Evolutionary conservation across 2,329 filamentous ascomycete species (phyloP).

Genomic region (Talaromyces pinophilus): DNA sequence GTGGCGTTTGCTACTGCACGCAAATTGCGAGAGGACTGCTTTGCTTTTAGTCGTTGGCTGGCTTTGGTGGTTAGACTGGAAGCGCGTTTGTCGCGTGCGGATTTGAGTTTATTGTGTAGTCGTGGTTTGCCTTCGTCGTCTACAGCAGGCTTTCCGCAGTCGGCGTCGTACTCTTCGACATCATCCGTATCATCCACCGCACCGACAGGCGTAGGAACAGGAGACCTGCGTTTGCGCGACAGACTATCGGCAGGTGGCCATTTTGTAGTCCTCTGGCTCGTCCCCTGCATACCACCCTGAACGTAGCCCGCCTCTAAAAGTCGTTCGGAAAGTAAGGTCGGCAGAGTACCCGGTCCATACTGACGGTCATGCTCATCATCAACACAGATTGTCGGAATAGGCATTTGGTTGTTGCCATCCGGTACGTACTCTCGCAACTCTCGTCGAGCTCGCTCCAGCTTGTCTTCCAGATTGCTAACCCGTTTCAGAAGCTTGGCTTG

Average conservation of each 20-base stretch:
- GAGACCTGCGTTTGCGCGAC: conserved; percentile 40
- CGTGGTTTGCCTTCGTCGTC: neutral
- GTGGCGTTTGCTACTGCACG: conserved; percentile 3
- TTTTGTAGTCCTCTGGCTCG: conserved; percentile 24
- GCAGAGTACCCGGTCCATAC: conserved; percentile 47
- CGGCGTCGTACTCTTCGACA: conserved; percentile 11
- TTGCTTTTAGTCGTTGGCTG: conserved; percentile 23
- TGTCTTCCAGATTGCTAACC: conserved; percentile 62
- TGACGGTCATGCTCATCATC: conserved; percentile 29
- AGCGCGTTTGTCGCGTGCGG: conserved; percentile 22
- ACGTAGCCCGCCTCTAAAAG: conserved; percentile 35
- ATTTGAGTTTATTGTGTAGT: conserved; percentile 14
- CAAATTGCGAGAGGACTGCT: conserved; percentile 24
- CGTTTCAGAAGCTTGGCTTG: conserved; percentile 60
- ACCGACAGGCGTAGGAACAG: neutral
- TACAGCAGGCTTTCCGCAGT: conserved; percentile 14
- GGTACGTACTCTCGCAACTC: conserved; percentile 53
- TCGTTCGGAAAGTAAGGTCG: conserved; percentile 50
- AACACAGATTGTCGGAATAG: conserved; percentile 27
- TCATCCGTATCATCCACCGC: neutral
- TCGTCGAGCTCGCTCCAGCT: conserved; percentile 57
- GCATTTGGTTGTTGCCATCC: conserved; percentile 7
- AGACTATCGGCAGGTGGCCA: conserved; percentile 32
- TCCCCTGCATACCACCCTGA: neutral
- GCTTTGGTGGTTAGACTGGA: conserved; percentile 24